Evolutionary conservation across 2,329 filamentous ascomycete genomes (phyloP).

Genomic region (Fusarium subtropicale): DNA sequence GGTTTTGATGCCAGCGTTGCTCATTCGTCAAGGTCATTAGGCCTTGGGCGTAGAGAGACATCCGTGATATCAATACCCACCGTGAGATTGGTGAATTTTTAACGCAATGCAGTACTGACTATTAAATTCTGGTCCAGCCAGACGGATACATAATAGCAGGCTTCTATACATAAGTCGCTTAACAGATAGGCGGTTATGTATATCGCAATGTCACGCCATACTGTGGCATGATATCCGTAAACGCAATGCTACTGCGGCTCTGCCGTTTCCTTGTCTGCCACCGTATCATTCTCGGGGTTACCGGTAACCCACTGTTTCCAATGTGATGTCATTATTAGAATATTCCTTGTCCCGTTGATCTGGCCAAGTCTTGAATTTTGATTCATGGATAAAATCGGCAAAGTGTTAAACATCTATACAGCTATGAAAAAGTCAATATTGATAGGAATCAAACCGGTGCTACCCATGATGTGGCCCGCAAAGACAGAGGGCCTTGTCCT

Average conservation of each 20-base stretch:
- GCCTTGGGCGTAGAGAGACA: background rate
- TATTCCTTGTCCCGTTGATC: background rate
- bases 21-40: background rate
- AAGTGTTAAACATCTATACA: background rate
- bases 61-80: too few species aligned
- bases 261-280: background rate
- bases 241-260: background rate
- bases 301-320: background rate
- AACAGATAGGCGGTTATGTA: background rate
- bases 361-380: background rate
- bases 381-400: background rate
- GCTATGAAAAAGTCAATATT: background rate
- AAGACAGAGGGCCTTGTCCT: background rate
- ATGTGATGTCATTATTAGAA: background rate
- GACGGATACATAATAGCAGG: background rate
- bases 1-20: background rate
- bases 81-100: background rate
- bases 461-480: background rate
- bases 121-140: background rate
- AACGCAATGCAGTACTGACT: background rate
- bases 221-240: background rate
- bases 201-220: background rate
- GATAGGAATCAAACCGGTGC: background rate
- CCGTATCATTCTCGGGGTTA: background rate
- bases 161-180: background rate